Percentiles rank a stretch among this genome's conserved stretches.
phyloP scores from a whole-genome alignment of 2,329 filamentous ascomycete species.

The Ophiostoma ulmi region DNA sequence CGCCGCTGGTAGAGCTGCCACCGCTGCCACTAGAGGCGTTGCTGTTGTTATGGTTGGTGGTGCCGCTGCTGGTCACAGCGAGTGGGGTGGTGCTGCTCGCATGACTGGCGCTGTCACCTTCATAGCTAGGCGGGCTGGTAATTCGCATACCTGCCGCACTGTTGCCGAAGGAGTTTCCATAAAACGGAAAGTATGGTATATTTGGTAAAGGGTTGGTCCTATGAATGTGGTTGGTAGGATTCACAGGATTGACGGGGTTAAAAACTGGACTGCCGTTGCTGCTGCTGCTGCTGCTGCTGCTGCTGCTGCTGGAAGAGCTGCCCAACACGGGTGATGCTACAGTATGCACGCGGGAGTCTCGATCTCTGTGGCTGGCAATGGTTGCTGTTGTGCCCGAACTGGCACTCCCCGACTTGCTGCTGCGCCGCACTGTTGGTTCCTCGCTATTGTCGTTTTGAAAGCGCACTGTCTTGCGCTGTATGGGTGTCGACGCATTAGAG shows the following conservation, averaged over 20 bases:
- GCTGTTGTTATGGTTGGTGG: background rate
- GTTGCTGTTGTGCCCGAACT: background rate
- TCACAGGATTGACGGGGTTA: background rate
- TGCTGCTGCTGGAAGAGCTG: conserved; percentile 3
- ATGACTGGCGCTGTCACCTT: conserved; percentile 17
- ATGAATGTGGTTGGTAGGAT: background rate
- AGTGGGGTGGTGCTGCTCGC: background rate
- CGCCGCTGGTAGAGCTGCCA: background rate
- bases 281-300: background rate
- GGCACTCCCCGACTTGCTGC: background rate
- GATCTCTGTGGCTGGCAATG: conserved; percentile 18
- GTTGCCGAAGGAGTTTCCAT: background rate
- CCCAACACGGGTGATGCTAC: background rate
- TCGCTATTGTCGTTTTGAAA: conserved; percentile 23
- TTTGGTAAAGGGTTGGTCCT: background rate
- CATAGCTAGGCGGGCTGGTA: conserved; percentile 15
- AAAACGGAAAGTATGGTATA: background rate
- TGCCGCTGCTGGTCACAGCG: background rate
- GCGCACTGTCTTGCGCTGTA: conserved; percentile 27
- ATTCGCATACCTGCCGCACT: background rate
- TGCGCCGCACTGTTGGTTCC: background rate
- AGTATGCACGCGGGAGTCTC: background rate
- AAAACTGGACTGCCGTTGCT: background rate
- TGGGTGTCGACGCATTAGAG: conserved; percentile 1
- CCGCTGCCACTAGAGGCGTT: background rate